A percentile compares a stretch with the other conserved stretches of the same genome.
phyloP scores from a whole-genome alignment of 2,329 filamentous ascomycete species.

The Aspergillus alliaceus region DNA sequence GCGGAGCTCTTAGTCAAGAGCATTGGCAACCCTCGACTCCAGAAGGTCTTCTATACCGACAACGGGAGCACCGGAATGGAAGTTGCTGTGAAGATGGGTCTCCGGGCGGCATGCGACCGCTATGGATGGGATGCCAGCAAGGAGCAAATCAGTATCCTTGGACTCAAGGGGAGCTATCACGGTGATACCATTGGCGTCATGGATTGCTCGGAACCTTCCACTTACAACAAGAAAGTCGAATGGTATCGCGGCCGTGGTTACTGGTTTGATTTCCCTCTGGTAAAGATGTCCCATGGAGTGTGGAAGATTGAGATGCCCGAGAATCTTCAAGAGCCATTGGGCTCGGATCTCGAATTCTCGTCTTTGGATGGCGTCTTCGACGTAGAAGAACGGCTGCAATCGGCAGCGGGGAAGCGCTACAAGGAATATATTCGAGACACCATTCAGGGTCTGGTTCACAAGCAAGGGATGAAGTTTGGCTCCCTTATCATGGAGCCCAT shows the following conservation, averaged over 20 bases:
- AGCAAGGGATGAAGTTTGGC: slow-evolving; percentile 67
- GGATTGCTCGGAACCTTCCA: slow-evolving; percentile 77
- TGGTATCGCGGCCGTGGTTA: slow-evolving; percentile 79
- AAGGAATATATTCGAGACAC: slow-evolving; percentile 58
- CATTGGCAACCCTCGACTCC: slow-evolving; percentile 64
- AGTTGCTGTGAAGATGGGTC: slow-evolving; percentile 81
- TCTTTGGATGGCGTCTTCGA: slow-evolving; percentile 63
- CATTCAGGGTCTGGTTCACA: slow-evolving; percentile 53
- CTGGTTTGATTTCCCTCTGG: slow-evolving; percentile 78
- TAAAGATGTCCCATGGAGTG: slow-evolving; percentile 64
- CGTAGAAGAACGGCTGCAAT: slow-evolving; percentile 48
- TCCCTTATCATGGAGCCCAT: slow-evolving; percentile 79
- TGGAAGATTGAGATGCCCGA: slow-evolving; percentile 65
- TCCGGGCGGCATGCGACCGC: slow-evolving; percentile 65
- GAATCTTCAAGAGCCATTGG: slow-evolving; percentile 49
- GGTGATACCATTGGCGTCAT: slow-evolving; percentile 87
- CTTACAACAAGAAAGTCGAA: slow-evolving; percentile 79
- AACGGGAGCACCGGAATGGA: slow-evolving; percentile 83
- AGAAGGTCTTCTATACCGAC: slow-evolving; percentile 77
- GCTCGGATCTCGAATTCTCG: slow-evolving; percentile 44
- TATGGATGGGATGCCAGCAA: slow-evolving; percentile 64
- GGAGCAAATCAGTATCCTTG: slow-evolving; percentile 65
- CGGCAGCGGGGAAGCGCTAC: slow-evolving; percentile 55
- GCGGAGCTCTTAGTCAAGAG: slow-evolving; percentile 63
- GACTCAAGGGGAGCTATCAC: slow-evolving; percentile 78